Conservation (phyloP, 768 basidiomycete species). For the Agrocybe praecox region DNA sequence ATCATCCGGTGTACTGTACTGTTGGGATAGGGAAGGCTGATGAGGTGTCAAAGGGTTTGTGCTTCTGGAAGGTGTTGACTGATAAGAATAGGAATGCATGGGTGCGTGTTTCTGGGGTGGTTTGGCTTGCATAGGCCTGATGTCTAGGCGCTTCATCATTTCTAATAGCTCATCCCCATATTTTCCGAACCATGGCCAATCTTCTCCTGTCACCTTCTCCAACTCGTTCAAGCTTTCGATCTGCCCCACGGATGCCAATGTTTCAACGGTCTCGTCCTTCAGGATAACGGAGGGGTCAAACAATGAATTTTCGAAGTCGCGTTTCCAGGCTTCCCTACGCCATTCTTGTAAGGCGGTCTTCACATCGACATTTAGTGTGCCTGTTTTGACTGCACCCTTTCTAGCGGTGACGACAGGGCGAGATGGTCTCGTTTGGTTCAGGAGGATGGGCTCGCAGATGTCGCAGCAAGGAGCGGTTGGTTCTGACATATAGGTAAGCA, state of each 20-base stretch:
- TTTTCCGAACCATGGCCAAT: constrained; percentile 20
- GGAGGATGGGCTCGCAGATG: constrained; percentile 14
- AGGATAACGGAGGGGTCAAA: constrained; percentile 14
- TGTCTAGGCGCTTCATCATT: background rate
- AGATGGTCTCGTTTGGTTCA: constrained; percentile 16
- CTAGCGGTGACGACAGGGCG: background rate
- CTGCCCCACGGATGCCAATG: constrained; percentile 18
- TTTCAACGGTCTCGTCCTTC: constrained; percentile 9
- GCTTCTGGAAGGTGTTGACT: no score
- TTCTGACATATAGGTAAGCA: background rate
- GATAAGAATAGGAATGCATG: background rate
- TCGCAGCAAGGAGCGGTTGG: constrained; percentile 28
- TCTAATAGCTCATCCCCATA: constrained; percentile 17
- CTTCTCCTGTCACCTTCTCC: constrained; percentile 8
- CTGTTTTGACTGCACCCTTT: constrained; percentile 10
- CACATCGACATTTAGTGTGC: constrained; percentile 7
- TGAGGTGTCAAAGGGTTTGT: no score
- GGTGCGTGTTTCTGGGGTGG: background rate
- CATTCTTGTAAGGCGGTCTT: constrained; percentile 4
- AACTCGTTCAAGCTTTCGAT: constrained; percentile 3
- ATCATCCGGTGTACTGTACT: no score
- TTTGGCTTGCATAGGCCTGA: background rate
- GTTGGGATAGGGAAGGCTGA: no score
- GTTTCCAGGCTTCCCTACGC: constrained; percentile 9
- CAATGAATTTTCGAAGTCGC: constrained; percentile 13